Evolutionary conservation across 2,329 filamentous ascomycete genomes (phyloP).

Genomic region (Blastomyces emzantsi): DNA sequence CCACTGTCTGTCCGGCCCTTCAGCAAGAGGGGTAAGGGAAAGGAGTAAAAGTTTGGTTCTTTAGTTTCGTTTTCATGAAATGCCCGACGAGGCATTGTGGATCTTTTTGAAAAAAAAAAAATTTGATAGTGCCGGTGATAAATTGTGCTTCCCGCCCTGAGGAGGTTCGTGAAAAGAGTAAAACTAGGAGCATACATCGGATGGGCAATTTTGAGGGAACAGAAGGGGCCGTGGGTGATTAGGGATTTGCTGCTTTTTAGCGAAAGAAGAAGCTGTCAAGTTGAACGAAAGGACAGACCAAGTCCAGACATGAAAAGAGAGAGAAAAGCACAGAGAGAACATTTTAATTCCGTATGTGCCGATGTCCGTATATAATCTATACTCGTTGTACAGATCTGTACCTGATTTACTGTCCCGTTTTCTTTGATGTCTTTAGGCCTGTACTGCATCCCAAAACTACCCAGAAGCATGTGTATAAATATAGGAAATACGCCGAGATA

Average conservation of each 20-base stretch:
- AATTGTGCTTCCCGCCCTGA: too few species aligned
- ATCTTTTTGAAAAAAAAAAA: background rate
- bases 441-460: background rate
- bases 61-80: background rate
- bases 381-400: background rate
- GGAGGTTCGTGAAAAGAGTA: too few species aligned
- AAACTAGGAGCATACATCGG: too few species aligned
- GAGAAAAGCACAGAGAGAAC: background rate
- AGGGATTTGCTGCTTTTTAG: too few species aligned
- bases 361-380: background rate
- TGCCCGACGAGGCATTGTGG: background rate
- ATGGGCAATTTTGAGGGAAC: too few species aligned
- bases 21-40: too few species aligned
- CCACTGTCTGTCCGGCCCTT: too few species aligned
- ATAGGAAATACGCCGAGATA: background rate
- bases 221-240: too few species aligned
- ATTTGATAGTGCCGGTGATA: background rate
- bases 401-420: background rate
- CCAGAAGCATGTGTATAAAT: background rate
- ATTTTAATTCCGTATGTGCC: background rate
- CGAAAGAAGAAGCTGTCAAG: too few species aligned
- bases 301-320: background rate
- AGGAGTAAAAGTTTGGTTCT: too few species aligned
- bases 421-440: background rate
- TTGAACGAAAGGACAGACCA: background rate